Conservation (phyloP, 2,329 filamentous ascomycete genomes). For the Talaromyces pinophilus region DNA sequence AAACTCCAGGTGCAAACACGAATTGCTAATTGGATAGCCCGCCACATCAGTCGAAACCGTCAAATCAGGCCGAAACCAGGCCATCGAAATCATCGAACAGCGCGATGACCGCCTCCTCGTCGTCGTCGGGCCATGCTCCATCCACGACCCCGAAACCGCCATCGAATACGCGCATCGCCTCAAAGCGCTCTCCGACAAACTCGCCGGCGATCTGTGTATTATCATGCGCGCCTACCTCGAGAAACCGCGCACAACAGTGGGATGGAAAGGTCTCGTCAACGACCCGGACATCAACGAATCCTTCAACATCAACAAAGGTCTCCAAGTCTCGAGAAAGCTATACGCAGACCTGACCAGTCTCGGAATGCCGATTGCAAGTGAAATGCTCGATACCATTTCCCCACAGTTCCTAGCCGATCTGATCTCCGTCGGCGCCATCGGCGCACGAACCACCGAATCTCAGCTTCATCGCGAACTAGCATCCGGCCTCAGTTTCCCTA, state of each 20-base stretch:
- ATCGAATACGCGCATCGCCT: constrained; percentile 84
- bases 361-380: constrained; percentile 92
- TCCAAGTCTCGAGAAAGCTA: constrained; percentile 86
- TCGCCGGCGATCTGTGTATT: constrained; percentile 80
- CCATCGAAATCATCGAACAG: constrained; percentile 71
- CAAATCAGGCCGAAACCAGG: constrained; percentile 53
- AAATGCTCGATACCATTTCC: constrained; percentile 99
- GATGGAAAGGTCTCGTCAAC: constrained; percentile 99
- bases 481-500: constrained; percentile 91
- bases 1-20: constrained; percentile 52
- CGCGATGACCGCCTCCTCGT: constrained; percentile 86
- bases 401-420: constrained; percentile 97
- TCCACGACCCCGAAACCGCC: constrained; percentile 87
- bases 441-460: constrained; percentile 92
- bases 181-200: constrained; percentile 73
- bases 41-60: constrained; percentile 45
- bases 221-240: constrained; percentile 99
- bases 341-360: constrained; percentile 84
- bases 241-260: constrained; percentile 96
- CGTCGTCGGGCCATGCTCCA: constrained; percentile 92
- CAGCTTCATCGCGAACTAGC: constrained; percentile 96
- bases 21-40: constrained; percentile 35
- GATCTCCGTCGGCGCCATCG: constrained; percentile 92
- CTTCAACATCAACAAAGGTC: constrained; percentile 98
- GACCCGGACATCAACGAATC: constrained; percentile 96